Evolutionary conservation across 2,329 filamentous ascomycete species (phyloP).

Genomic region (Colletotrichum eremochloae): DNA sequence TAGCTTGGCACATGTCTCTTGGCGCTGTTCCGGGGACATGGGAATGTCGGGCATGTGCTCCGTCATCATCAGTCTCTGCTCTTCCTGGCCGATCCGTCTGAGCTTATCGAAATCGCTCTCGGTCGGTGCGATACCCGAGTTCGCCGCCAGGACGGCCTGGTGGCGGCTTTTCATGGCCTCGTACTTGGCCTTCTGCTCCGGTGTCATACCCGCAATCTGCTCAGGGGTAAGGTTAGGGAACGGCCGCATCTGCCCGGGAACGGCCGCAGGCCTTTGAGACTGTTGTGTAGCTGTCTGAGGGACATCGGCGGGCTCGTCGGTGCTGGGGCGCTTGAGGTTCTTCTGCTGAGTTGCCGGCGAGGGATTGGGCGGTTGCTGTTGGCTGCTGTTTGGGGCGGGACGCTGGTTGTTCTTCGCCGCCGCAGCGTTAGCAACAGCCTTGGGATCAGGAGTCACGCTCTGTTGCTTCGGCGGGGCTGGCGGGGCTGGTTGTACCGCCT

Average conservation of each 20-base stretch:
- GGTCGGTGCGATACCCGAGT: conserved; percentile 8
- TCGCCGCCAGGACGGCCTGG: conserved; percentile 36
- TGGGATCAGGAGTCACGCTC: conserved; percentile 42
- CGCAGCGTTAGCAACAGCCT: conserved; percentile 40
- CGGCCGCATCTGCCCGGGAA: conserved; percentile 15
- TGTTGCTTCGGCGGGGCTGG: conserved; percentile 37
- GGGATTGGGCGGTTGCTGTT: conserved; percentile 52
- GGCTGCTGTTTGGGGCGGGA: conserved; percentile 50
- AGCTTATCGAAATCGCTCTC: conserved; percentile 49
- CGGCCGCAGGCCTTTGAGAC: conserved; percentile 38
- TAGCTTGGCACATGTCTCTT: conserved; percentile 61
- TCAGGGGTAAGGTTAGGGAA: conserved; percentile 50
- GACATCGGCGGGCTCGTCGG: conserved; percentile 56
- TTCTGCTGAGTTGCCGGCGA: conserved; percentile 58
- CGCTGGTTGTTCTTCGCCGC: conserved; percentile 47
- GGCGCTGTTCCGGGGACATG: conserved; percentile 60
- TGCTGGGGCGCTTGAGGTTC: conserved; percentile 64
- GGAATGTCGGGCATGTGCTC: conserved; percentile 60
- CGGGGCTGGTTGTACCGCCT: conserved; percentile 21
- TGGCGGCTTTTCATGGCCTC: conserved; percentile 52
- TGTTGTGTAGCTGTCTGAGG: conserved; percentile 43
- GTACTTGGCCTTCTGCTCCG: conserved; percentile 61
- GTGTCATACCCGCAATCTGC: conserved; percentile 57
- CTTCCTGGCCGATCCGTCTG: conserved; percentile 55
- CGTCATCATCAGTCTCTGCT: conserved; percentile 53